A percentile compares a stretch with the other conserved stretches of the same genome.
Conservation (phyloP, 2,329 filamentous ascomycete species). For the Samsoniella hepiali region DNA sequence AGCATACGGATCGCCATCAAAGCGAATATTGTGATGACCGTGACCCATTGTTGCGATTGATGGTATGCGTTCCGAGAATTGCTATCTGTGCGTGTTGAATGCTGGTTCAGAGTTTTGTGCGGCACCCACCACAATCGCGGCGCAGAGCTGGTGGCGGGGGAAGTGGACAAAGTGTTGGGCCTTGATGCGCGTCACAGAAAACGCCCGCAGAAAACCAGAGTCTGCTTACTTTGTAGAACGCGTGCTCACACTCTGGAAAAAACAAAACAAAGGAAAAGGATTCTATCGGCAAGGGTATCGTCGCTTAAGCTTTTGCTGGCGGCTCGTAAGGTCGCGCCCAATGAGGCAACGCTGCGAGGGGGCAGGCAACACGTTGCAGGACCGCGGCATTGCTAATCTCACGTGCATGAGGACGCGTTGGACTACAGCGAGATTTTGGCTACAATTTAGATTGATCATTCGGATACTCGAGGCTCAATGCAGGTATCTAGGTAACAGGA, state of each 20-base stretch:
- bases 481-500: neutral
- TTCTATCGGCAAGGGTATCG: neutral
- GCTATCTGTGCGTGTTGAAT: neutral
- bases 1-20: constrained; percentile 34
- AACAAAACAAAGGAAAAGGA: neutral
- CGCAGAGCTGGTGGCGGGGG: constrained; percentile 23
- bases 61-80: neutral
- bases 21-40: constrained; percentile 33
- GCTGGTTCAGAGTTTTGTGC: neutral
- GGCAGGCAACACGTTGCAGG: neutral
- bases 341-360: constrained; percentile 2
- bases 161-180: constrained; percentile 18
- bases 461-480: neutral
- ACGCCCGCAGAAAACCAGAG: neutral
- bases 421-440: neutral
- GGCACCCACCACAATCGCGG: constrained; percentile 18
- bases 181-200: neutral
- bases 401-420: neutral
- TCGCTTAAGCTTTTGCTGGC: neutral
- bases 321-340: constrained; percentile 5
- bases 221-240: neutral
- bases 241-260: neutral
- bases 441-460: neutral
- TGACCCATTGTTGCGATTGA: constrained; percentile 28
- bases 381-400: constrained; percentile 1